Evolutionary conservation across 805 yeast species (phyloP).

Genomic region (Debaryomyces castellii): DNA sequence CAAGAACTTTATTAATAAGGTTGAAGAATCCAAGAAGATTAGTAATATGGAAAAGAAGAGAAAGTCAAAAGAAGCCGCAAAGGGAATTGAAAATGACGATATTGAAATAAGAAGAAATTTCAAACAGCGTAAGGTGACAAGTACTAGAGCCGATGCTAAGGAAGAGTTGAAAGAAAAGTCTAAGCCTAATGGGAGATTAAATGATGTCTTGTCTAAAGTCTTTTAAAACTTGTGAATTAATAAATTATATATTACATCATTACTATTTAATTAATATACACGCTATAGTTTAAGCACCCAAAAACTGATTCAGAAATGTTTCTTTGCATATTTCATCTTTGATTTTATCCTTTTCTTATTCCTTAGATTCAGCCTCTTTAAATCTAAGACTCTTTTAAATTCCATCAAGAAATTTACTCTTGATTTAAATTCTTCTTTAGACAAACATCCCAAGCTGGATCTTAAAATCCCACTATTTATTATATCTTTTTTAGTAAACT

Average conservation of each 20-base stretch:
- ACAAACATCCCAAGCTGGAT: slow-evolving; percentile 23
- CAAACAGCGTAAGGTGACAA: slow-evolving; percentile 66
- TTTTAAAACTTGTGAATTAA: slow-evolving; percentile 30
- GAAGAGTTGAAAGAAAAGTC: slow-evolving; percentile 41
- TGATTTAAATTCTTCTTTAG: slow-evolving; percentile 28
- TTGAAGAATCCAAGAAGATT: slow-evolving; percentile 82
- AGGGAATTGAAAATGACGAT: slow-evolving; percentile 15
- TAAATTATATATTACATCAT: slow-evolving; percentile 1
- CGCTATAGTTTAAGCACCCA: background rate
- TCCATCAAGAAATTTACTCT: slow-evolving; percentile 27
- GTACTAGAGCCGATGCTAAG: slow-evolving; percentile 65
- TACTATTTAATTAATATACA: slow-evolving; percentile 4
- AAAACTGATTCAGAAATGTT: background rate
- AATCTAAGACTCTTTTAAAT: slow-evolving; percentile 8
- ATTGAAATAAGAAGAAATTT: slow-evolving; percentile 55
- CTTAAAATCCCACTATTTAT: slow-evolving; percentile 26
- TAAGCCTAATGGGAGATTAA: slow-evolving; percentile 39
- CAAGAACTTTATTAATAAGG: slow-evolving; percentile 77
- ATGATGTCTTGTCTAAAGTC: slow-evolving; percentile 52
- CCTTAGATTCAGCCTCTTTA: slow-evolving; percentile 4
- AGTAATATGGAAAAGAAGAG: slow-evolving; percentile 59
- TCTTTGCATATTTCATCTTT: background rate
- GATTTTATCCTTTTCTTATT: background rate
- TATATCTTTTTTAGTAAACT: slow-evolving; percentile 25
- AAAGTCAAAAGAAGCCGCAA: slow-evolving; percentile 21